A percentile compares a stretch with the other conserved stretches of the same genome.
These are phyloP conservation scores for Aureobasidium uvarum DNA, from an alignment of 2,329 filamentous ascomycete species.

Conservation along the genomic window DNA sequence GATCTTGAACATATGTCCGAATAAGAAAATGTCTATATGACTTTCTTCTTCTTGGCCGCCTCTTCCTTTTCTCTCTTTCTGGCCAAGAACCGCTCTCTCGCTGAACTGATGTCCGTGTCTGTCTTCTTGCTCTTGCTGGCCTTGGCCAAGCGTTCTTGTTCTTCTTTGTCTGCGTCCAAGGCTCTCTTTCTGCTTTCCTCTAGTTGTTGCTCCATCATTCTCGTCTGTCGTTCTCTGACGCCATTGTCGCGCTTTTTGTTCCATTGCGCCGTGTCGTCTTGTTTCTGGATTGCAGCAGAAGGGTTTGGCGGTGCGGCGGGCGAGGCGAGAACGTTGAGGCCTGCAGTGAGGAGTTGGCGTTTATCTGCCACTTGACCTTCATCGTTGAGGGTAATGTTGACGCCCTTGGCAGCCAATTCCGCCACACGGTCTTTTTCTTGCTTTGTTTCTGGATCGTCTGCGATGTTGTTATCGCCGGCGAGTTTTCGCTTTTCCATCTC, in stretches of 20 bases:
- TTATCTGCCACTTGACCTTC: constrained; percentile 83
- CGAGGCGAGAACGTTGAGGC: constrained; percentile 64
- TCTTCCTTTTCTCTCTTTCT: constrained; percentile 33
- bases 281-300: constrained; percentile 11
- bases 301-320: constrained; percentile 4
- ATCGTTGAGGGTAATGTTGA: constrained; percentile 70
- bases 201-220: constrained; percentile 76
- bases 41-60: constrained; percentile 4
- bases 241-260: constrained; percentile 43
- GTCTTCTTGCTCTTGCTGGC: constrained; percentile 76
- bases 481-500: constrained; percentile 41
- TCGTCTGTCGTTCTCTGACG: constrained; percentile 71
- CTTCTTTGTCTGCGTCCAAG: constrained; percentile 65
- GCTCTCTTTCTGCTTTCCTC: constrained; percentile 70
- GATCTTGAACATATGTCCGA: no score
- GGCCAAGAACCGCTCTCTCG: constrained; percentile 75
- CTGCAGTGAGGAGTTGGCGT: constrained; percentile 71
- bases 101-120: constrained; percentile 69
- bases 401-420: constrained; percentile 63
- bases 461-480: constrained; percentile 20
- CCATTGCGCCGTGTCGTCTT: constrained; percentile 28
- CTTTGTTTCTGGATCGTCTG: constrained; percentile 37
- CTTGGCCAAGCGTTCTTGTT: constrained; percentile 62
- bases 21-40: constrained; percentile 42
- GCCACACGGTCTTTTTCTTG: constrained; percentile 59